A percentile compares a stretch with the other conserved stretches of the same genome.
Evolutionary conservation across 179 eudicot genomes (phyloP).

Genomic region (Pouteria campechiana): DNA sequence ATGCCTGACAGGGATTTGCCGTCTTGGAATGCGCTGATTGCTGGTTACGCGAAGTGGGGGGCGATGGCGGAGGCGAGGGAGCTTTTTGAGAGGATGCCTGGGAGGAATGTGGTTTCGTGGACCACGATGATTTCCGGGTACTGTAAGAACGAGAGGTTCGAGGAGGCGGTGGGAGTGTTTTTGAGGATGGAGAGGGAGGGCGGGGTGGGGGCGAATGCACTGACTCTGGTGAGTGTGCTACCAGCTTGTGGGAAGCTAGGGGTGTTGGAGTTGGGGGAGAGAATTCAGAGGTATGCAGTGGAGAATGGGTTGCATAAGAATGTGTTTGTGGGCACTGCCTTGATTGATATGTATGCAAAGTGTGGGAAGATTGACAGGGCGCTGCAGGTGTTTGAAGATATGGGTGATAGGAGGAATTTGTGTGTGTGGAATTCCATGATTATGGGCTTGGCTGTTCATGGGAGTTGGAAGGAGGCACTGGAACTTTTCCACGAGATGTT

Average conservation of each 20-base stretch:
- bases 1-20: constrained; percentile 28
- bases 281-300: constrained; percentile 44
- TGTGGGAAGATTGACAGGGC: constrained; percentile 54
- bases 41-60: constrained; percentile 42
- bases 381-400: constrained; percentile 32
- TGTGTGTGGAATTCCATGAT: constrained; percentile 75
- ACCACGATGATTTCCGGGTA: constrained; percentile 58
- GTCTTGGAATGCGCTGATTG: constrained; percentile 51
- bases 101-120: constrained; percentile 54
- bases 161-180: constrained; percentile 33
- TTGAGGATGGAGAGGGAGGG: constrained; percentile 41
- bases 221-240: constrained; percentile 53
- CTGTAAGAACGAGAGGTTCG: constrained; percentile 40
- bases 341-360: constrained; percentile 55
- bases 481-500: constrained; percentile 33
- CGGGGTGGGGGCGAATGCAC: constrained; percentile 41
- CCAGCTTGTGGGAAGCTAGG: constrained; percentile 76
- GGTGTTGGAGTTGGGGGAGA: constrained; percentile 51
- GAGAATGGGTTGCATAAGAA: constrained; percentile 33
- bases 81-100: constrained; percentile 33
- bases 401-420: constrained; percentile 33
- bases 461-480: constrained; percentile 37
- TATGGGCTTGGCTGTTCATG: constrained; percentile 60
- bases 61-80: constrained; percentile 33
- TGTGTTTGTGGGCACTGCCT: constrained; percentile 41